phyloP scores from a whole-genome alignment of 2,329 filamentous ascomycete species.

The Phialemoniopsis sp. region DNA sequence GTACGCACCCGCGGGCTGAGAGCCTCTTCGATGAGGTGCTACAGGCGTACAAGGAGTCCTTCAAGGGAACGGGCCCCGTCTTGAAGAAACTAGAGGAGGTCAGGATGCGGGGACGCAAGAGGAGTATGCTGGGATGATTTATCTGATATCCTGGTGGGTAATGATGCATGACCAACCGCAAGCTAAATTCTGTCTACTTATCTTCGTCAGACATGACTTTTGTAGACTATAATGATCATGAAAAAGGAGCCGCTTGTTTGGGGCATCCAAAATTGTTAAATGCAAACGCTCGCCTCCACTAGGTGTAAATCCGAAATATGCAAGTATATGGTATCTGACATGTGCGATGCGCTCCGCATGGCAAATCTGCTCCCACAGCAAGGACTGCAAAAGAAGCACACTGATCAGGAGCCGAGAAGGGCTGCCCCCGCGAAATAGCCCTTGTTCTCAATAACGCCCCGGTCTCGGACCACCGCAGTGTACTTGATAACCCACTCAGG shows the following conservation, averaged over 20 bases:
- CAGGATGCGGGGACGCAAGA: constrained; percentile 88
- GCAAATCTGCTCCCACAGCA: no score
- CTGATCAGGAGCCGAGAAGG: constrained; percentile 39
- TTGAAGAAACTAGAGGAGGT: constrained; percentile 87
- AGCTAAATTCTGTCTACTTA: no score
- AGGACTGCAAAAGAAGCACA: background rate
- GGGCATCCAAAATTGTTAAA: constrained; percentile 2
- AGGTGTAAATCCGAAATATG: no score
- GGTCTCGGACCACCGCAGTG: constrained; percentile 87
- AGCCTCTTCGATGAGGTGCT: constrained; percentile 71
- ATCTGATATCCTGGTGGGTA: no score
- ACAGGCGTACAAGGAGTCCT: constrained; percentile 67
- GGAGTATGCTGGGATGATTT: constrained; percentile 85
- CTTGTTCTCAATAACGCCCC: constrained; percentile 97
- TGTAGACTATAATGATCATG: background rate
- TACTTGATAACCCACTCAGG: constrained; percentile 98
- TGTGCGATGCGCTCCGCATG: background rate
- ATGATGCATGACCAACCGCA: no score
- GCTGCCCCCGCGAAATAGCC: constrained; percentile 91
- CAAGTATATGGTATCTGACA: background rate
- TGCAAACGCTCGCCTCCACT: no score
- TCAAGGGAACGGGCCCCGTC: constrained; percentile 70
- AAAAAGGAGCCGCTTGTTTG: background rate
- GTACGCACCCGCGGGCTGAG: constrained; percentile 87
- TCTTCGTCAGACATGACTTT: no score